phyloP scores from a whole-genome alignment of 257 asterid species.

The Lithospermum erythrorhizon region DNA sequence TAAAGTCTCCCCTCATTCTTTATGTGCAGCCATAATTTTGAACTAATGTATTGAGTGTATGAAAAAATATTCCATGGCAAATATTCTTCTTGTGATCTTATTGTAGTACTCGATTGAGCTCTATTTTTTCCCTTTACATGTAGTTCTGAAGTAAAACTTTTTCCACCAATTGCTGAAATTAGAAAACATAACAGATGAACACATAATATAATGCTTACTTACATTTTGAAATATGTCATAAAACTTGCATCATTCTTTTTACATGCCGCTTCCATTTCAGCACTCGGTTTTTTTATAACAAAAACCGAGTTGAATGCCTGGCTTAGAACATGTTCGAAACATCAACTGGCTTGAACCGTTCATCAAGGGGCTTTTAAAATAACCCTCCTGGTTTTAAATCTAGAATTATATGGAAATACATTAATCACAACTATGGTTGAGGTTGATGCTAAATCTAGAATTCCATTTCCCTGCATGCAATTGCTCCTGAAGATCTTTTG shows the following conservation, averaged over 20 bases:
- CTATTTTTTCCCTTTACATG: too few species aligned
- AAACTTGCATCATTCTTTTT: background rate
- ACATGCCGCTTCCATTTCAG: conserved; percentile 1
- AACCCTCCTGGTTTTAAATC: background rate
- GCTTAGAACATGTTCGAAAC: background rate
- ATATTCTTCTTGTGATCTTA: too few species aligned
- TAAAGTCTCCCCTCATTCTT: background rate
- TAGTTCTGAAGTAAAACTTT: too few species aligned
- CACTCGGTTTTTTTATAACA: conserved; percentile 1
- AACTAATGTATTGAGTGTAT: background rate
- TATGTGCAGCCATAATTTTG: background rate
- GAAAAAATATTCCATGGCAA: too few species aligned
- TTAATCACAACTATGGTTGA: background rate
- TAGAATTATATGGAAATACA: background rate
- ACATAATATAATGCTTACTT: background rate
- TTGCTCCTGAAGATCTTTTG: background rate
- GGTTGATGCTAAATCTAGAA: background rate
- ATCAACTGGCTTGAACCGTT: background rate
- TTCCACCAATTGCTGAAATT: too few species aligned
- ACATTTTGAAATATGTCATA: background rate
- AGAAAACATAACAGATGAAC: background rate
- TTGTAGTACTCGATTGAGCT: too few species aligned
- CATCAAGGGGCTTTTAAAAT: background rate
- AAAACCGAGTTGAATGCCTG: conserved; percentile 3
- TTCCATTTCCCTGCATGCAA: background rate